A percentile compares a stretch with the other conserved stretches of the same genome.
Conservation (phyloP, 208 protist genomes). For the Leishmania tropica region DNA sequence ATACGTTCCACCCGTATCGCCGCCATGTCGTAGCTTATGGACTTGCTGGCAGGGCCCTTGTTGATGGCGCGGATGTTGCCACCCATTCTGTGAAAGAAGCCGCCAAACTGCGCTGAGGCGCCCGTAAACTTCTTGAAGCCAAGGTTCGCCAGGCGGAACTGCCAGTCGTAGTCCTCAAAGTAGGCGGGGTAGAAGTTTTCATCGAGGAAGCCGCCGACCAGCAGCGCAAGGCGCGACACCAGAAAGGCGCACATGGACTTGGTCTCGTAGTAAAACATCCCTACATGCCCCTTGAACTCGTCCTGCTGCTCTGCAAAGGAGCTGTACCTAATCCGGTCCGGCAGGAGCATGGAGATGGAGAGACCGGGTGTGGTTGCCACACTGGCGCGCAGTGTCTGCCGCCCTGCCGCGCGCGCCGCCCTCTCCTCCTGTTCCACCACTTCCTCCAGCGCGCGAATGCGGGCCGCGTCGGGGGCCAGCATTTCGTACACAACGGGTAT, state of each 20-base stretch:
- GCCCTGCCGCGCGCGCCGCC: conserved; percentile 3
- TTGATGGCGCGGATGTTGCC: conserved; percentile 25
- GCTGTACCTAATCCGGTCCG: conserved; percentile 17
- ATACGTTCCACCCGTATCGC: conserved; percentile 11
- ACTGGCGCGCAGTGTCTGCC: neutral
- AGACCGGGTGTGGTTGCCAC: conserved; percentile 8
- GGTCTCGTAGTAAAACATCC: conserved; percentile 20
- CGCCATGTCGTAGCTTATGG: conserved; percentile 13
- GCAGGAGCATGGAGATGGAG: neutral
- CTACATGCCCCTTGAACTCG: conserved; percentile 14
- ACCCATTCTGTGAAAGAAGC: conserved; percentile 12
- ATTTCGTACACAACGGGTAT: conserved; percentile 15
- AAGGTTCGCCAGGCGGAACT: conserved; percentile 5
- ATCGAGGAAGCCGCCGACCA: conserved; percentile 21
- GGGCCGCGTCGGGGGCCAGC: conserved; percentile 6
- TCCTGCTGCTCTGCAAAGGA: neutral
- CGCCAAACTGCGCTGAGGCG: conserved; percentile 8
- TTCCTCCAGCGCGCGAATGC: conserved; percentile 16
- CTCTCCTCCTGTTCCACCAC: conserved; percentile 17
- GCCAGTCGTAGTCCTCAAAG: conserved; percentile 28
- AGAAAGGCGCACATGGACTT: conserved; percentile 27
- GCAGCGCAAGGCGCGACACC: conserved; percentile 16
- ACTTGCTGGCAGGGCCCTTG: neutral
- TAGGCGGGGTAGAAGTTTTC: conserved; percentile 28
- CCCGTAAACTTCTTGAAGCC: conserved; percentile 23